Evolutionary conservation across 805 yeast species (phyloP).

Genomic region (Saccharomycopsis sp.): DNA sequence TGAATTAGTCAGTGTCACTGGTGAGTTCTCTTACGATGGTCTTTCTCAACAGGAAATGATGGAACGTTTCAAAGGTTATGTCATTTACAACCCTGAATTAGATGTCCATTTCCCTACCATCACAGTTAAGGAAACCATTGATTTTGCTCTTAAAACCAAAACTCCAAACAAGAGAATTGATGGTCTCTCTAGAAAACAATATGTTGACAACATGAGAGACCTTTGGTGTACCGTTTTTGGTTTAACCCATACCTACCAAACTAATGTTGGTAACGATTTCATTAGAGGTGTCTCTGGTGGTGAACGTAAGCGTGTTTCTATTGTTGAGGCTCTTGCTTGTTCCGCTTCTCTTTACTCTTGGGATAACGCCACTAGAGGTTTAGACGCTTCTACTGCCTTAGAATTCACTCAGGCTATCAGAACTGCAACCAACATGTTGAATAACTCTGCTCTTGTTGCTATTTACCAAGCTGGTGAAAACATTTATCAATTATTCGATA

Average conservation of each 20-base stretch:
- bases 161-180: conserved; percentile 42
- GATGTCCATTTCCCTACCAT: conserved; percentile 46
- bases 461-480: conserved; percentile 65
- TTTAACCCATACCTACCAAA: conserved; percentile 50
- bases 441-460: conserved; percentile 55
- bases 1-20: conserved; percentile 32
- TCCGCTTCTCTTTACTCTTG: conserved; percentile 51
- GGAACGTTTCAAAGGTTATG: conserved; percentile 38
- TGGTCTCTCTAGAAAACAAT: conserved; percentile 39
- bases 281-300: conserved; percentile 71
- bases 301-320: conserved; percentile 64
- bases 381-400: conserved; percentile 64
- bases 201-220: conserved; percentile 35
- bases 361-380: conserved; percentile 68
- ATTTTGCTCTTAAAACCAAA: conserved; percentile 42
- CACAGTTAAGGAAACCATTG: conserved; percentile 45
- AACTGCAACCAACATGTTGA: conserved; percentile 49
- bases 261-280: conserved; percentile 61
- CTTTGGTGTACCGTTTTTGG: conserved; percentile 43
- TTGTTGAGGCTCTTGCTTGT: conserved; percentile 55
- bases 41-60: conserved; percentile 41
- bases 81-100: conserved; percentile 46
- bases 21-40: conserved; percentile 44
- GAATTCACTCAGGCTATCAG: conserved; percentile 57
- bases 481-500: conserved; percentile 54